Evolutionary conservation across 2,329 filamentous ascomycete species (phyloP), one percentile per base, ranked within the genome.

Genomic region (Calonectria montana): DNA sequence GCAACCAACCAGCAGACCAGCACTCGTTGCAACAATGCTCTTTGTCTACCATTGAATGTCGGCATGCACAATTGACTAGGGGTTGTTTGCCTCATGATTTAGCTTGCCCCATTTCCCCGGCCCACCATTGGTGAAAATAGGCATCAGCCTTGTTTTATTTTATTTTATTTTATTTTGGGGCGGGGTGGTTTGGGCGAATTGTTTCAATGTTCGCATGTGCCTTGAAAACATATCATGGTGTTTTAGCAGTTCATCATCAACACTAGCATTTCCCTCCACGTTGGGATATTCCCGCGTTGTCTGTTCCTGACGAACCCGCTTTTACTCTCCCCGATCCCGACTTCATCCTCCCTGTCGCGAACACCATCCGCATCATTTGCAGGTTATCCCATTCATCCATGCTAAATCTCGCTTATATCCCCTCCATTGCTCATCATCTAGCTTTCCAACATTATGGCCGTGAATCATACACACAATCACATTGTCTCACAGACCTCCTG

Each of bases 381-480:
- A 57, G 10, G 18, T 57, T 16, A n/a, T 66, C 37, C 35, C 37
- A 66, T 57, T 48, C 10, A 21, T 39, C 35, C 21, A 6, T 21
- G 63, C 25, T 16, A 1, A 2, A 9, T 15, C 21, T 15, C 41
- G 12, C 29, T 67, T 67, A 62, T 55, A 62, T 62, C 65, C 37
- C 41, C 29, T 67, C 23, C 23, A 45, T 43, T 25, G 10, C 23
- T 9, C 57, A 67, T 67, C 55, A 47, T 67, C 65, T 16, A 23
- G 43, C 55, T 41, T 25, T n/a, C 31, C 35, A 50, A 21, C 12
- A 4, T 43, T 13, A 59, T 50, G 29, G 29, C 55, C 25, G 25
- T 67, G 65, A 67, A 67, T 67, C 65, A 67, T 67, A 18, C n/a
- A 18, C n/a, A 29, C 41, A 41, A 29, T 50, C 10, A 4, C 53